These are phyloP conservation scores for Tulasnella sp. DNA, from an alignment of 768 basidiomycete genomes.

Conservation along the genomic window DNA sequence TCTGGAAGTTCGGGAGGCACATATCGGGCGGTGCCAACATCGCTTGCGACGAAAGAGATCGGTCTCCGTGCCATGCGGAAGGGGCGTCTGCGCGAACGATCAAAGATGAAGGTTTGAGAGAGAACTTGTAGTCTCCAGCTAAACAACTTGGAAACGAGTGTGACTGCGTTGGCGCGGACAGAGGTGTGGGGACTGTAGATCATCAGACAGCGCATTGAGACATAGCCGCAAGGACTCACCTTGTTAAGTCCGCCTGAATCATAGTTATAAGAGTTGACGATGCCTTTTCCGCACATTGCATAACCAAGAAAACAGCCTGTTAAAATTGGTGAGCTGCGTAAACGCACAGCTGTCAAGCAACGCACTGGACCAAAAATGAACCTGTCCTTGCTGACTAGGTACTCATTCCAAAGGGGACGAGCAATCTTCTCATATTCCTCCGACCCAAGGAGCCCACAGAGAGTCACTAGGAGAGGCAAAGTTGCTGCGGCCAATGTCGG, in stretches of 20 bases:
- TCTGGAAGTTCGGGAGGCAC: slow-evolving; percentile 58
- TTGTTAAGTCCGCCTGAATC: slow-evolving; percentile 57
- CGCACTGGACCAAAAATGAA: slow-evolving; percentile 57
- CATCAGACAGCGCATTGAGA: not conserved
- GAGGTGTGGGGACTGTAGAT: slow-evolving; percentile 52
- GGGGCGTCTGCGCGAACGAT: slow-evolving; percentile 62
- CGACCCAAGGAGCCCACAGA: slow-evolving; percentile 57
- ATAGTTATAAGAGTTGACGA: slow-evolving; percentile 53
- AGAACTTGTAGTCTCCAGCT: slow-evolving; percentile 73
- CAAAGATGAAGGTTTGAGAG: slow-evolving; percentile 62
- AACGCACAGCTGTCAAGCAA: slow-evolving; percentile 23
- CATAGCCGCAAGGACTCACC: not conserved
- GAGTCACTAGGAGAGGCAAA: slow-evolving; percentile 64
- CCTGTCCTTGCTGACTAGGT: slow-evolving; percentile 48
- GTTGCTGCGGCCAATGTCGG: slow-evolving; percentile 54
- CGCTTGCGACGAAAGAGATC: slow-evolving; percentile 73
- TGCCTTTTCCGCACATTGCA: slow-evolving; percentile 72
- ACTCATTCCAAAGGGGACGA: slow-evolving; percentile 61
- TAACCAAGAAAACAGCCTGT: slow-evolving; percentile 62
- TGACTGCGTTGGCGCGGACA: slow-evolving; percentile 57
- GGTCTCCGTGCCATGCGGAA: slow-evolving; percentile 73
- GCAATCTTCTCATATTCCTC: slow-evolving; percentile 59
- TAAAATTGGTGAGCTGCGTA: not conserved
- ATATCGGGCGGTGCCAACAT: slow-evolving; percentile 67
- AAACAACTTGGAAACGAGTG: slow-evolving; percentile 58